Evolutionary conservation across 192 early-diverging fungal genomes (phyloP).

Genomic region (Kappamyces sp.): DNA sequence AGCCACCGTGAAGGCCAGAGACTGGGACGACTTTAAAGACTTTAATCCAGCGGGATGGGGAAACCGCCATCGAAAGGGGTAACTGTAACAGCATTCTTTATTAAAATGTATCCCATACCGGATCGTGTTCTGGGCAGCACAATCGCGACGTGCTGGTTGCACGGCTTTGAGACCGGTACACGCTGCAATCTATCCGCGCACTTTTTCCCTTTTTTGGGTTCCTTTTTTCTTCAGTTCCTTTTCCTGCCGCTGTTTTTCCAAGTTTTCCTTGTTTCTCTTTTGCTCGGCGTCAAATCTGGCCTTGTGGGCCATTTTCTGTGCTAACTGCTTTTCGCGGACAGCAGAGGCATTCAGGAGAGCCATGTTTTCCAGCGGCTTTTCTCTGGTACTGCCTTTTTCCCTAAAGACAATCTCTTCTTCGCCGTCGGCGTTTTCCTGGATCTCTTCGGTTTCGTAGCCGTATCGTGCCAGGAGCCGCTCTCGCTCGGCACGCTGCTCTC

Average conservation of each 20-base stretch:
- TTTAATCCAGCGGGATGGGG: constrained; percentile 47
- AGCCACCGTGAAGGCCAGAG: constrained; percentile 76
- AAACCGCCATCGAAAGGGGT: constrained; percentile 45
- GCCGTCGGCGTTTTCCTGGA: constrained; percentile 51
- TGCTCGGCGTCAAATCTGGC: constrained; percentile 22
- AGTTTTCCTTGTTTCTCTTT: constrained; percentile 26
- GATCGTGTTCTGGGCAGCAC: too few species aligned
- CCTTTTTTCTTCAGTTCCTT: constrained; percentile 39
- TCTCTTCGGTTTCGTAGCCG: constrained; percentile 57
- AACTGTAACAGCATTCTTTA: not conserved
- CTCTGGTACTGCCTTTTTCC: constrained; percentile 35
- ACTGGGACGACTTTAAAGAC: constrained; percentile 88
- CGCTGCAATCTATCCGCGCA: constrained; percentile 15
- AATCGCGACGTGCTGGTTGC: too few species aligned
- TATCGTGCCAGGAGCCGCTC: constrained; percentile 52
- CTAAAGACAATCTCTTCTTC: constrained; percentile 57
- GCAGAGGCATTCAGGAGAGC: constrained; percentile 35
- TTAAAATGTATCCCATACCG: too few species aligned
- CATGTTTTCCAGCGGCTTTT: constrained; percentile 47
- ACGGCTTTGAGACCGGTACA: too few species aligned
- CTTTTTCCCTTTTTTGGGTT: constrained; percentile 43
- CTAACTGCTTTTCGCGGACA: not conserved
- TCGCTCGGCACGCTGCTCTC: constrained; percentile 45
- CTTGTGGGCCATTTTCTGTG: constrained; percentile 10
- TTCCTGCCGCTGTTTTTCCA: constrained; percentile 38